phyloP scores from a whole-genome alignment of 2,329 filamentous ascomycete species.

The Didymella keratinophila region DNA sequence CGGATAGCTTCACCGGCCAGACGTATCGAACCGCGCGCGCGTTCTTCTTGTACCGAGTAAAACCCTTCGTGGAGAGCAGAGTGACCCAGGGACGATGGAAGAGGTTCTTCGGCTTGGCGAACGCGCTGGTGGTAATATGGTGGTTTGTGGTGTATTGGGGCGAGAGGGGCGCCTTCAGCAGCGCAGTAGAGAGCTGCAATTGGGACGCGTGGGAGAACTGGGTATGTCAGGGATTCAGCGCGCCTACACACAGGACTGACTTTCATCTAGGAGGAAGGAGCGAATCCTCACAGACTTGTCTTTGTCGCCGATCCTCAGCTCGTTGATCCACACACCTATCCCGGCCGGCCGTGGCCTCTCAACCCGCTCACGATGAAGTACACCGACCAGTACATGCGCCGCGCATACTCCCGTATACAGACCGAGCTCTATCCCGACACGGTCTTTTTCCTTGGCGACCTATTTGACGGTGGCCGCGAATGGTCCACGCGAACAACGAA shows the following conservation, averaged over 20 bases:
- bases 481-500: constrained; percentile 73
- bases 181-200: constrained; percentile 73
- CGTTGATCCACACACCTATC: constrained; percentile 94
- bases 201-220: constrained; percentile 94
- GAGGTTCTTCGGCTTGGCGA: constrained; percentile 39
- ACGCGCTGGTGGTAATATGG: constrained; percentile 75
- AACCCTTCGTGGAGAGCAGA: constrained; percentile 32
- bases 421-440: constrained; percentile 80
- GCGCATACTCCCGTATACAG: constrained; percentile 83
- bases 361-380: constrained; percentile 72
- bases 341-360: constrained; percentile 79
- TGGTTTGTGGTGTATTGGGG: constrained; percentile 81
- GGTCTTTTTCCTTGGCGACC: constrained; percentile 87
- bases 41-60: constrained; percentile 42
- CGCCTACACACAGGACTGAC: constrained; percentile 22
- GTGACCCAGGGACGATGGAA: constrained; percentile 26
- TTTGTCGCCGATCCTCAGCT: constrained; percentile 91
- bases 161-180: constrained; percentile 79
- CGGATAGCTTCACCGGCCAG: constrained; percentile 45
- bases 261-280: constrained; percentile 70
- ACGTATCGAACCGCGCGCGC: constrained; percentile 40
- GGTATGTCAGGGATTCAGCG: constrained; percentile 62
- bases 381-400: constrained; percentile 88
- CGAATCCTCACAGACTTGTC: constrained; percentile 82
- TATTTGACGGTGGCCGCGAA: constrained; percentile 95